Conservation (phyloP, 345 rosid species). For the Gossypium stocksii region DNA sequence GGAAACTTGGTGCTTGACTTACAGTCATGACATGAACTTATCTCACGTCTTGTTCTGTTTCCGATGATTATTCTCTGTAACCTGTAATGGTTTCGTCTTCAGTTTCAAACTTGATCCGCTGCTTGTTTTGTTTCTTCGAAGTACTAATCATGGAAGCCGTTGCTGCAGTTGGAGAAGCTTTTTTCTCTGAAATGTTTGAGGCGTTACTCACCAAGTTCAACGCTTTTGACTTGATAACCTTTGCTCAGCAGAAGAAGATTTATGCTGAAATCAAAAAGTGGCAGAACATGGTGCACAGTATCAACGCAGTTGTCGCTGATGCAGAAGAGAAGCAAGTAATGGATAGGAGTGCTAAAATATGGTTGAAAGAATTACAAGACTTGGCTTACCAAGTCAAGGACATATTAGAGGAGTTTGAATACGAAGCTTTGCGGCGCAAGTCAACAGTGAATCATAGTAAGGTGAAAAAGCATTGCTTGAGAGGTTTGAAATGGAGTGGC, state of each 20-base stretch:
- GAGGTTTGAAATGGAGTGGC: not conserved
- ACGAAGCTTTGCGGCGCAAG: not conserved
- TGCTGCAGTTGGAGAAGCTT: slow-evolving; percentile 2
- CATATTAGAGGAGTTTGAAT: slow-evolving; percentile 17
- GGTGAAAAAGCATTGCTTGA: not conserved
- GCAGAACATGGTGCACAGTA: not conserved
- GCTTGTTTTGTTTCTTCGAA: not conserved
- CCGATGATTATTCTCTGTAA: not conserved
- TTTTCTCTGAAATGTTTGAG: not conserved
- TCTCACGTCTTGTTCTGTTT: not conserved
- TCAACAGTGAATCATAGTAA: not conserved
- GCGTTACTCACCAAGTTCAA: not conserved
- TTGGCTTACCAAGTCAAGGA: slow-evolving; percentile 23
- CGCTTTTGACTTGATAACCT: not conserved
- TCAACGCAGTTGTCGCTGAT: slow-evolving; percentile 1
- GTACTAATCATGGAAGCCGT: not conserved
- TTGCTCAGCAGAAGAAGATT: not conserved
- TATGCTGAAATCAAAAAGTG: not conserved
- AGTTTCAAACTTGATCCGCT: not conserved
- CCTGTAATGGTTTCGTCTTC: not conserved
- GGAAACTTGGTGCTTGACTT: not conserved
- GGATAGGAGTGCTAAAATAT: not conserved
- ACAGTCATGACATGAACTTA: not conserved
- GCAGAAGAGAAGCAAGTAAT: slow-evolving; percentile 12
- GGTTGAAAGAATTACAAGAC: slow-evolving; percentile 2